phyloP scores from a whole-genome alignment of 352 stramenopile genomes.

The Thraustochytrium sp. region DNA sequence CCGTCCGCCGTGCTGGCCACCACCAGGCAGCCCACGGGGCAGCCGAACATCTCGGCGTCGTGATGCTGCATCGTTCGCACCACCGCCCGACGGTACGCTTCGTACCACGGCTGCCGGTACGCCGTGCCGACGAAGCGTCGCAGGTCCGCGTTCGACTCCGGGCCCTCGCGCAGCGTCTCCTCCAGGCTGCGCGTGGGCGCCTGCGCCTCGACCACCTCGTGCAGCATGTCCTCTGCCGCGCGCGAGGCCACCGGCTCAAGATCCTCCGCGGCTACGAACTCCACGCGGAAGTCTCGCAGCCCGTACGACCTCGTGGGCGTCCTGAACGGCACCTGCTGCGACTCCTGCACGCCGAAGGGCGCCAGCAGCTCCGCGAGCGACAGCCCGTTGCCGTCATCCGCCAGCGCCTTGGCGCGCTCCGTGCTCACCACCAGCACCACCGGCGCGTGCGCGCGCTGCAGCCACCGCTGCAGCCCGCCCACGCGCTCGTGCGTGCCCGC shows the following conservation, averaged over 20 bases:
- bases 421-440: slow-evolving; percentile 9
- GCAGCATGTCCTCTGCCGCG: neutral
- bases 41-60: slow-evolving; percentile 42
- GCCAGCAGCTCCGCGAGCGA: neutral
- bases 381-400: neutral
- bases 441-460: neutral
- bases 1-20: slow-evolving; percentile 28
- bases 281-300: neutral
- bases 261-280: neutral
- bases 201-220: neutral
- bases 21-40: neutral
- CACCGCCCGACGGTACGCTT: neutral
- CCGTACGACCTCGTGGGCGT: slow-evolving; percentile 14
- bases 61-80: slow-evolving; percentile 17
- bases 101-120: neutral
- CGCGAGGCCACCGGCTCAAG: neutral
- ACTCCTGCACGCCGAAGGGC: neutral
- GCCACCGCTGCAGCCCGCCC: neutral
- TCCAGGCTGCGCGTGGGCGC: neutral
- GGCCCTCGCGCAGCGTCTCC: neutral
- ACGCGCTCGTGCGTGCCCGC: neutral
- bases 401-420: neutral
- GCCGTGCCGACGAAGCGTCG: neutral
- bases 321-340: neutral
- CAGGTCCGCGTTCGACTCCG: neutral